Evolutionary conservation across 306 rosid genomes (phyloP).

Genomic region (Phaseolus lunatus): DNA sequence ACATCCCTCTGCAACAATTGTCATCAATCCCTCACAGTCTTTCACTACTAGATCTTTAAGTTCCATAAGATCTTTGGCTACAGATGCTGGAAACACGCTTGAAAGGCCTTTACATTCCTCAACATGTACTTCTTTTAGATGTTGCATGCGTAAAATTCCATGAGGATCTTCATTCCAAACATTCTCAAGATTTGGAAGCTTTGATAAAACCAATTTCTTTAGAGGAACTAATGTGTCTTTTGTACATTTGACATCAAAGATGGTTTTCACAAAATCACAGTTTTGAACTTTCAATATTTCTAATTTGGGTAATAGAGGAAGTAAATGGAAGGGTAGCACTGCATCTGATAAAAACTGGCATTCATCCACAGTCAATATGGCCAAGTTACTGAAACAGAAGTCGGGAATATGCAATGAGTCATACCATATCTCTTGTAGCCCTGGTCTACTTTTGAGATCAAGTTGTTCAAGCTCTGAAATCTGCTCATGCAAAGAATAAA

Average conservation of each 20-base stretch:
- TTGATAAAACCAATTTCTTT: no score
- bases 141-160: slow-evolving; percentile 13
- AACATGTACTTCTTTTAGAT: neutral
- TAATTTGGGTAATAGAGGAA: slow-evolving; percentile 8
- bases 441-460: no score
- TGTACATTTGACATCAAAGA: neutral
- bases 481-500: no score
- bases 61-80: slow-evolving; percentile 19
- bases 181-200: no score
- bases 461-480: no score
- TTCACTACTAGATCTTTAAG: neutral
- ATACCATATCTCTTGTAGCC: slow-evolving; percentile 3
- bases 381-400: slow-evolving; percentile 22
- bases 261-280: neutral
- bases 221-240: no score
- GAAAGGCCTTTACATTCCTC: slow-evolving; percentile 5
- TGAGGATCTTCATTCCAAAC: slow-evolving; percentile 12
- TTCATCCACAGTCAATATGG: neutral
- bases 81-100: slow-evolving; percentile 40
- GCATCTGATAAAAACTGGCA: slow-evolving; percentile 14
- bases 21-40: neutral
- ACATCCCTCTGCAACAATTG: neutral
- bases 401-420: neutral
- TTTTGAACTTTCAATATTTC: neutral
- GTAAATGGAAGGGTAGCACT: slow-evolving; percentile 13